phyloP scores from a whole-genome alignment of 2,329 filamentous ascomycete genomes.

The Anisogramma anomala region DNA sequence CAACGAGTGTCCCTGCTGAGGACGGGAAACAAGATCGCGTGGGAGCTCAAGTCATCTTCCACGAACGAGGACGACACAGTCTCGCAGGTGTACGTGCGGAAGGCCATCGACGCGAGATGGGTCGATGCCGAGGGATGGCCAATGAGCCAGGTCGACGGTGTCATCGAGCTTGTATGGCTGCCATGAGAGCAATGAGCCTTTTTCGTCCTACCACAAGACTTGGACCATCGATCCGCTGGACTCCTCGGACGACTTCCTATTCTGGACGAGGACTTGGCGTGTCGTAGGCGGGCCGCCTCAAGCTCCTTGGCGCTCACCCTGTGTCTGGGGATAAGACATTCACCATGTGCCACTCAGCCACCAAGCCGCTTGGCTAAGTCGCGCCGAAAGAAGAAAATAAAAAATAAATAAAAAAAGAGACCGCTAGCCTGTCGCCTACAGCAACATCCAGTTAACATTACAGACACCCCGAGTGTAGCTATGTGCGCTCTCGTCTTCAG shows the following conservation, averaged over 20 bases:
- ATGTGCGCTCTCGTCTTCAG: too few species aligned
- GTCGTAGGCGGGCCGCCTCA: too few species aligned
- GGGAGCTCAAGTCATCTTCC: constrained; percentile 39
- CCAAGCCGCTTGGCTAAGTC: too few species aligned
- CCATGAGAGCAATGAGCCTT: constrained; percentile 18
- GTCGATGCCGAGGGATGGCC: constrained; percentile 31
- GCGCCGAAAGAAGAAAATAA: too few species aligned
- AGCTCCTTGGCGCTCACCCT: too few species aligned
- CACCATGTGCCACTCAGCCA: too few species aligned
- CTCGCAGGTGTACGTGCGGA: constrained; percentile 41
- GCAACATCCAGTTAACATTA: too few species aligned
- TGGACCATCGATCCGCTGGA: not conserved
- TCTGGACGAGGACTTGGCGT: not conserved
- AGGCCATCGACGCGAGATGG: constrained; percentile 43
- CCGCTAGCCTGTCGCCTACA: too few species aligned
- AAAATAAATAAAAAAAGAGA: too few species aligned
- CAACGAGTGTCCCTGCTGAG: constrained; percentile 20
- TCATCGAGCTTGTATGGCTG: constrained; percentile 47
- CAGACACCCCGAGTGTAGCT: too few species aligned
- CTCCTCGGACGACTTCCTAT: not conserved
- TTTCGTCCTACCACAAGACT: not conserved
- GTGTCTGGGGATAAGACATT: too few species aligned
- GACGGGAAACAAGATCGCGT: constrained; percentile 24
- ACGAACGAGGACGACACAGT: constrained; percentile 38
- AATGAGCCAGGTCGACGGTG: constrained; percentile 42